These are phyloP conservation scores for Allium cepa DNA, from an alignment of 106 monocot species.

Conservation along the genomic window DNA sequence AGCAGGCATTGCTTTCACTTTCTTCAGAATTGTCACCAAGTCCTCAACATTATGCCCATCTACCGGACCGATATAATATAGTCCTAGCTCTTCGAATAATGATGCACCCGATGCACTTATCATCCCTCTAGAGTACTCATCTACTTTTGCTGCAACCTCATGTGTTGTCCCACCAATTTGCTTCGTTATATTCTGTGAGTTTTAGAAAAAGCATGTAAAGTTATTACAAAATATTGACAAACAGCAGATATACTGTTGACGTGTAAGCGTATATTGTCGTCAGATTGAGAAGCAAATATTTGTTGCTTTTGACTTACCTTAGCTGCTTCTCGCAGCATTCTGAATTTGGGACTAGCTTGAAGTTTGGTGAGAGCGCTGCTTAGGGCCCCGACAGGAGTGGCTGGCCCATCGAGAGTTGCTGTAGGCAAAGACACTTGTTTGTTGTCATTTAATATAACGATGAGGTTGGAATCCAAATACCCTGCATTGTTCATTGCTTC, in stretches of 20 bases:
- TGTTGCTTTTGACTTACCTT: slow-evolving; percentile 35
- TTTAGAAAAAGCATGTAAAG: not conserved
- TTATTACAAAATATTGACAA: not conserved
- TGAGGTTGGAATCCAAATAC: slow-evolving; percentile 67
- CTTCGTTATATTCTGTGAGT: slow-evolving; percentile 43
- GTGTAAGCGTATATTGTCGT: too few species aligned
- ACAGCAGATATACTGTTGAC: too few species aligned
- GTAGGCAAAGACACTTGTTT: slow-evolving; percentile 87
- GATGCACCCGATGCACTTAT: slow-evolving; percentile 42
- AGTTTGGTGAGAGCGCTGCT: slow-evolving; percentile 68
- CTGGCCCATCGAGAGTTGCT: slow-evolving; percentile 80
- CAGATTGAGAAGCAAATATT: too few species aligned
- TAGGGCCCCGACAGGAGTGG: slow-evolving; percentile 70
- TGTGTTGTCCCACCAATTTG: slow-evolving; percentile 54
- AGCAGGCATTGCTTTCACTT: slow-evolving; percentile 65
- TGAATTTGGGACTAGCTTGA: slow-evolving; percentile 72
- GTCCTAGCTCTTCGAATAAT: slow-evolving; percentile 75
- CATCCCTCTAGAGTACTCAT: slow-evolving; percentile 76
- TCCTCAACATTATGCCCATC: slow-evolving; percentile 77
- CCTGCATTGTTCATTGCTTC: slow-evolving; percentile 95
- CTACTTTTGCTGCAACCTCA: slow-evolving; percentile 69
- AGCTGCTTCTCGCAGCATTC: slow-evolving; percentile 66
- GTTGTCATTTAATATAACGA: slow-evolving; percentile 77
- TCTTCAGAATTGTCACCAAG: slow-evolving; percentile 55
- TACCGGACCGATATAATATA: slow-evolving; percentile 85